Conservation (phyloP, 2,329 filamentous ascomycete species). For the Colletotrichum falcatum region DNA sequence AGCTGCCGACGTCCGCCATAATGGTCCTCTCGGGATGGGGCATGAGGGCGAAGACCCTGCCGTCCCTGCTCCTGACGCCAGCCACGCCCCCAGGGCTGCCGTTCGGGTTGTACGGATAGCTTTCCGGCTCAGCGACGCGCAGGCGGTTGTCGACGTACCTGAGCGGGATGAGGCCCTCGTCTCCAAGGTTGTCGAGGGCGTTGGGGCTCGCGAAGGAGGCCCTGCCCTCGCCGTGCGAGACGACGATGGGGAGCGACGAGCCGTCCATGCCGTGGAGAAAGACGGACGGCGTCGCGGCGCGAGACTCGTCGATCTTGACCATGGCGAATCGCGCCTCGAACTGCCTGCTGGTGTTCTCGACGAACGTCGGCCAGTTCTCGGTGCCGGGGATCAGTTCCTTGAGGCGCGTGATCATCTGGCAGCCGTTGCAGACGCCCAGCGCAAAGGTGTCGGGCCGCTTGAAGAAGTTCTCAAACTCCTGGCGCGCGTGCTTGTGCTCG, state of each 20-base stretch:
- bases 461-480: conserved; percentile 89
- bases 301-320: conserved; percentile 74
- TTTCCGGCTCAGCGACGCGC: conserved; percentile 76
- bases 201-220: conserved; percentile 74
- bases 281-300: conserved; percentile 69
- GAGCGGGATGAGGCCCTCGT: conserved; percentile 78
- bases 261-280: conserved; percentile 92
- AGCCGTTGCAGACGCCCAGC: conserved; percentile 96
- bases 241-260: conserved; percentile 84
- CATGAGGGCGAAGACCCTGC: conserved; percentile 89
- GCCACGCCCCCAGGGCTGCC: conserved; percentile 86
- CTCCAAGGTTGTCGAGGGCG: conserved; percentile 66
- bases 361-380: conserved; percentile 85
- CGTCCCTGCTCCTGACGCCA: conserved; percentile 81
- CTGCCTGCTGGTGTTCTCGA: conserved; percentile 85
- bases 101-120: conserved; percentile 91
- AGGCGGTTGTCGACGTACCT: conserved; percentile 85
- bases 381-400: conserved; percentile 90
- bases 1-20: conserved; percentile 82
- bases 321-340: conserved; percentile 91
- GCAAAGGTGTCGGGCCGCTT: conserved; percentile 89
- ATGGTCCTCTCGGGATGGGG: conserved; percentile 94
- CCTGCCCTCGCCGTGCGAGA: conserved; percentile 91
- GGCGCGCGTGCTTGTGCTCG: conserved; percentile 80
- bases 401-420: conserved; percentile 87